phyloP scores from a whole-genome alignment of 352 stramenopile species.

The Stramenopiles sp. region DNA sequence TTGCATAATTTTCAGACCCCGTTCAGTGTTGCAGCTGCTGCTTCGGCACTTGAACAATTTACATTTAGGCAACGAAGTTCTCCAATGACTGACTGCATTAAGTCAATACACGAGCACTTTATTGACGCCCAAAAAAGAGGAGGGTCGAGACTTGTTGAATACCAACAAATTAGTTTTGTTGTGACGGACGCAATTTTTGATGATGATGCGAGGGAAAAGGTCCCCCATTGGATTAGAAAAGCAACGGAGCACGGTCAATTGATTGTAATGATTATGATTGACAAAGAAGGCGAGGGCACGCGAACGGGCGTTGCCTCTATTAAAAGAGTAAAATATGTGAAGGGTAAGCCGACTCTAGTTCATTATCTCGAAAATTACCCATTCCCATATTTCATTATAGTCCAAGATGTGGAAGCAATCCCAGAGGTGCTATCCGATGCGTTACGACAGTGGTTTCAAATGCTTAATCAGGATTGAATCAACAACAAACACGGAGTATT shows the following conservation, averaged over 20 bases:
- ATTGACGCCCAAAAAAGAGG: neutral
- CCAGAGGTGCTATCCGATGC: constrained; percentile 96
- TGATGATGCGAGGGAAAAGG: constrained; percentile 71
- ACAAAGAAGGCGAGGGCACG: constrained; percentile 39
- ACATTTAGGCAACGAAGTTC: constrained; percentile 75
- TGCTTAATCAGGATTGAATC: no score
- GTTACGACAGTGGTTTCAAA: constrained; percentile 98
- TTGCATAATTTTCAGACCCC: constrained; percentile 86
- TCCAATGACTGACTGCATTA: neutral
- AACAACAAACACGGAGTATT: no score
- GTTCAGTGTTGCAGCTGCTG: constrained; percentile 86
- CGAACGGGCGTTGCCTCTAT: constrained; percentile 89
- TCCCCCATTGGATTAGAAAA: constrained; percentile 84
- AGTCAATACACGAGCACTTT: neutral
- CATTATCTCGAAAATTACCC: constrained; percentile 98
- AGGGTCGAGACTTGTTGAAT: constrained; percentile 27
- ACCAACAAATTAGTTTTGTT: constrained; percentile 92
- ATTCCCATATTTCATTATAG: constrained; percentile 97
- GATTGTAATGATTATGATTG: constrained; percentile 92
- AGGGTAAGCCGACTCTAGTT: constrained; percentile 83
- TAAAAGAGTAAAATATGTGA: constrained; percentile 85
- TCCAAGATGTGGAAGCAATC: constrained; percentile 78
- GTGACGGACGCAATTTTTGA: constrained; percentile 97
- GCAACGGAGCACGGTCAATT: constrained; percentile 91
- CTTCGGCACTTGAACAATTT: constrained; percentile 78